Conservation (phyloP, 495 filamentous ascomycete species). For the Aspergillus wentii region DNA sequence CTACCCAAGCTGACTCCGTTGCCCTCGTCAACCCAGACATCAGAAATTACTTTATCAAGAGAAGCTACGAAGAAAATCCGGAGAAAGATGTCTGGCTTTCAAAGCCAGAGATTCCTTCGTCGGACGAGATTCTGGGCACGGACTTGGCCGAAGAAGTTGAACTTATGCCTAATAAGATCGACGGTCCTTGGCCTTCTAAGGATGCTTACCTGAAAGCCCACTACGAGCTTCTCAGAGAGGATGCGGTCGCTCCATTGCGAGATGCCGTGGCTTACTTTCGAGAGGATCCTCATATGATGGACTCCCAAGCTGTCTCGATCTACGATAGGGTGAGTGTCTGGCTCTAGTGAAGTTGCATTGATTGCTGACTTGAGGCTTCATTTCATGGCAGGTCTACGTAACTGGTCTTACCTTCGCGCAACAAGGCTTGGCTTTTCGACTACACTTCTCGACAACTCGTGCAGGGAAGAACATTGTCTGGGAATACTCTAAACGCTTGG, state of each 20-base stretch:
- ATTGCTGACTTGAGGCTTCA: constrained; percentile 3
- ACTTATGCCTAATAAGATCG: constrained; percentile 31
- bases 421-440: constrained; percentile 58
- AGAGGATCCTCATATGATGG: constrained; percentile 39
- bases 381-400: constrained; percentile 56
- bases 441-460: constrained; percentile 66
- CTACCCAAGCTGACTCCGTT: background rate
- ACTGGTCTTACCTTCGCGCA: constrained; percentile 55
- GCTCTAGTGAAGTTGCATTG: constrained; percentile 2
- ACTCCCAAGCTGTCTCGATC: constrained; percentile 54
- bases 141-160: constrained; percentile 17
- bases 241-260: constrained; percentile 54
- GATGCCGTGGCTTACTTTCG: constrained; percentile 49
- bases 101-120: constrained; percentile 41
- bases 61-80: constrained; percentile 2
- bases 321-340: constrained; percentile 62
- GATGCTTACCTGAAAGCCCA: constrained; percentile 56
- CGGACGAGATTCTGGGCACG: constrained; percentile 36
- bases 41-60: constrained; percentile 26
- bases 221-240: constrained; percentile 63
- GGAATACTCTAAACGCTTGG: constrained; percentile 69
- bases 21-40: constrained; percentile 23
- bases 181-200: constrained; percentile 42
- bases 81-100: constrained; percentile 29
- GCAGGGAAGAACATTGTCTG: constrained; percentile 68